Percentiles rank a stretch among this genome's conserved stretches.
Evolutionary conservation across 2,329 filamentous ascomycete genomes (phyloP).

Genomic region (Paecilomyces niveus): DNA sequence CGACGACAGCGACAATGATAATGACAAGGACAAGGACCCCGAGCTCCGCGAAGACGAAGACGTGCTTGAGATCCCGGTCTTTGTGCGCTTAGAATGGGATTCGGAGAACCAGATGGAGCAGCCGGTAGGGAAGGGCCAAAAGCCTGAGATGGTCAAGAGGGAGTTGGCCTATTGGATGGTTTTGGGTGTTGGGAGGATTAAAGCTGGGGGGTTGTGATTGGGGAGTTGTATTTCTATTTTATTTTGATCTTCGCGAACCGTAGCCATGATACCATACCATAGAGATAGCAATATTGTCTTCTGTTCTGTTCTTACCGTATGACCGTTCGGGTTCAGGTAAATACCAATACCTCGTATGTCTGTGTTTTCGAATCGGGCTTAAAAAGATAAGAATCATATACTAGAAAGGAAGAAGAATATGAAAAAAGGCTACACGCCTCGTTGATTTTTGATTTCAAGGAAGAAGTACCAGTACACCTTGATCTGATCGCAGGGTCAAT

Average conservation of each 20-base stretch:
- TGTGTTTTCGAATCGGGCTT: no score
- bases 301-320: neutral
- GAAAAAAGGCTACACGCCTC: constrained; percentile 1
- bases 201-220: constrained; percentile 11
- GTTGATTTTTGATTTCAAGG: neutral
- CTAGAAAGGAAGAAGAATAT: neutral
- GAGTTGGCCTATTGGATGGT: constrained; percentile 97
- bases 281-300: neutral
- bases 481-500: neutral
- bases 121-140: constrained; percentile 39
- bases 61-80: constrained; percentile 83
- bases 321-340: neutral
- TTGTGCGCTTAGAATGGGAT: constrained; percentile 88
- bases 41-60: constrained; percentile 48
- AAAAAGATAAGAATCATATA: neutral
- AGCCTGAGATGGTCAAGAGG: constrained; percentile 64
- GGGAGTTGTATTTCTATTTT: neutral
- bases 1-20: constrained; percentile 23
- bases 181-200: constrained; percentile 77
- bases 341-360: no score
- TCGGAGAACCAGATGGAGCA: constrained; percentile 47
- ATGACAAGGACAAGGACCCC: constrained; percentile 5
- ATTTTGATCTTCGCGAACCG: neutral
- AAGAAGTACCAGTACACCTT: constrained; percentile 1
- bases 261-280: neutral